A percentile compares a stretch with the other conserved stretches of the same genome.
Conservation (phyloP, 192 early-diverging fungal species). For the Linnemannia hyalina region DNA sequence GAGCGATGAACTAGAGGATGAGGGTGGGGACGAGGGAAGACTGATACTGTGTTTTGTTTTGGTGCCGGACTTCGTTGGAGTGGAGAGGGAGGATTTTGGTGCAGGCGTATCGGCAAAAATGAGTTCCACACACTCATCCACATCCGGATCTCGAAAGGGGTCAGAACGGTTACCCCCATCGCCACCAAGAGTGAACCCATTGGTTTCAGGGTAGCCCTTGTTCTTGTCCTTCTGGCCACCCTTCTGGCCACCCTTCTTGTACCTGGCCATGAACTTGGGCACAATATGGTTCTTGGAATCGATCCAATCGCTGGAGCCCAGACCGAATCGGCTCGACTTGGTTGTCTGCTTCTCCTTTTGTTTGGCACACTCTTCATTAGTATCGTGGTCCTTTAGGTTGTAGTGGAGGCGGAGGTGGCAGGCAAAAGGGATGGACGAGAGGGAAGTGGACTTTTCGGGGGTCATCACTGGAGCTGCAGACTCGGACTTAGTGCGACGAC, state of each 20-base stretch:
- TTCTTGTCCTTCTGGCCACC: background rate
- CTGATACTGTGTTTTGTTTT: background rate
- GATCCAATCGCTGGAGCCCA: background rate
- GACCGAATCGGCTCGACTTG: background rate
- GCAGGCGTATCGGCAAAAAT: background rate
- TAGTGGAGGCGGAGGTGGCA: background rate
- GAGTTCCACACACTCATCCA: background rate
- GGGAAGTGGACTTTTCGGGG: background rate
- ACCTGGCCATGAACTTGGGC: background rate
- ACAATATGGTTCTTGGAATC: background rate
- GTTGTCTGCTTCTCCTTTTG: background rate
- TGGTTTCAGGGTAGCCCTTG: background rate
- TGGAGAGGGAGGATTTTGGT: background rate
- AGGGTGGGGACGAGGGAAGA: background rate
- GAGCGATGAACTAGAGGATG: background rate
- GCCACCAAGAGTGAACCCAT: background rate
- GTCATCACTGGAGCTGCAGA: background rate
- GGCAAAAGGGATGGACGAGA: background rate
- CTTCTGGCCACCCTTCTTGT: background rate
- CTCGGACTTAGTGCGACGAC: background rate
- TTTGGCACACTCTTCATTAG: background rate
- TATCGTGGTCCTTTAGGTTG: background rate
- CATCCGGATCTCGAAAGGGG: background rate
- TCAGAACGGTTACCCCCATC: background rate
- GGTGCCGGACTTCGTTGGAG: background rate